Evolutionary conservation across 2,329 filamentous ascomycete genomes (phyloP).

Genomic region (Phoma sp.): DNA sequence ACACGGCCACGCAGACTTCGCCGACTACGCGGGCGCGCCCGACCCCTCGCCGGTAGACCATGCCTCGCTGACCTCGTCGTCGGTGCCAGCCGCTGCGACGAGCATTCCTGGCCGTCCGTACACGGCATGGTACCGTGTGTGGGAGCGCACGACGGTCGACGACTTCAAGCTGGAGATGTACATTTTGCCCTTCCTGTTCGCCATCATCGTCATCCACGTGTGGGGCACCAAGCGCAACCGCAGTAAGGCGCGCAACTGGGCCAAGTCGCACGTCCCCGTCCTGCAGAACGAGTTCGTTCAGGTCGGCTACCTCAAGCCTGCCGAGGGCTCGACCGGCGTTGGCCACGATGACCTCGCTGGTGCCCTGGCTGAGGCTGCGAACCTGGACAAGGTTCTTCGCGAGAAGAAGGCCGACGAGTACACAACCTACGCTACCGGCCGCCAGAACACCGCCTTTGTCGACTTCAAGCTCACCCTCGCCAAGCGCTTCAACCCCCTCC

Average conservation of each 20-base stretch:
- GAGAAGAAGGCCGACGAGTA: slow-evolving; percentile 90
- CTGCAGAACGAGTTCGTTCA: slow-evolving; percentile 83
- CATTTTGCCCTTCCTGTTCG: slow-evolving; percentile 75
- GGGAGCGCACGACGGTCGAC: slow-evolving; percentile 81
- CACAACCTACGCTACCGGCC: slow-evolving; percentile 84
- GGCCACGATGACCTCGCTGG: slow-evolving; percentile 47
- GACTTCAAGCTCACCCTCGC: slow-evolving; percentile 82
- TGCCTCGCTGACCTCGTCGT: slow-evolving; percentile 49
- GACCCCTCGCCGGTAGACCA: slow-evolving; percentile 64
- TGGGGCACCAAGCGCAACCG: slow-evolving; percentile 83
- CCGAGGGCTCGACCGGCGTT: slow-evolving; percentile 53
- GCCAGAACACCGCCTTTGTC: slow-evolving; percentile 90
- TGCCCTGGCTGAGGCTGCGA: slow-evolving; percentile 51
- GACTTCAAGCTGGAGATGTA: slow-evolving; percentile 90
- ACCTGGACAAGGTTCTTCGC: slow-evolving; percentile 70
- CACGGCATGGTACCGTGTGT: slow-evolving; percentile 96
- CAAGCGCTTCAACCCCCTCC: slow-evolving; percentile 85
- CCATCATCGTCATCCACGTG: slow-evolving; percentile 80
- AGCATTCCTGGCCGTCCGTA: slow-evolving; percentile 66
- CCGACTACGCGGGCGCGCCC: slow-evolving; percentile 85
- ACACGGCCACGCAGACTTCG: slow-evolving; percentile 72
- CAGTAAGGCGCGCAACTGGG: slow-evolving; percentile 80
- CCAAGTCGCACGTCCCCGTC: slow-evolving; percentile 72
- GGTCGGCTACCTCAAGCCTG: slow-evolving; percentile 73
- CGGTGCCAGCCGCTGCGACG: slow-evolving; percentile 39